Percentiles rank a stretch among this genome's conserved stretches.
Evolutionary conservation across 2,329 filamentous ascomycete genomes (phyloP).

Genomic region (Cladorrhinum sp.): DNA sequence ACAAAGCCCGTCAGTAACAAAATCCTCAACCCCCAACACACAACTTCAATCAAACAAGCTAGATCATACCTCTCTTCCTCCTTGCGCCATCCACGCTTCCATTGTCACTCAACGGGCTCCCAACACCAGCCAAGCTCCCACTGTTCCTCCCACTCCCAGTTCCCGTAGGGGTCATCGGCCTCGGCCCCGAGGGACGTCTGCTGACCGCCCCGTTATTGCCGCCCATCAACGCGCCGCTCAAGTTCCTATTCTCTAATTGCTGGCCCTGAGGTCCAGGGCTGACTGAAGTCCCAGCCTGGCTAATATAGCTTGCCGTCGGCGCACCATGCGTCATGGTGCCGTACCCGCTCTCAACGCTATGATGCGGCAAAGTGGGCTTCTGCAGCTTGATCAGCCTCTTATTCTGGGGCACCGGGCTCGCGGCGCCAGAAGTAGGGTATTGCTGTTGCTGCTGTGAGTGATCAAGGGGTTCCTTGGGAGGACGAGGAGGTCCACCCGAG

Average conservation of each 20-base stretch:
- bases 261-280: slow-evolving; percentile 44
- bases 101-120: slow-evolving; percentile 2
- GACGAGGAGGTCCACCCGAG: slow-evolving; percentile 43
- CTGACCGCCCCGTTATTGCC: slow-evolving; percentile 39
- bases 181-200: slow-evolving; percentile 55
- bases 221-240: slow-evolving; percentile 47
- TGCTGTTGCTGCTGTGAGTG: slow-evolving; percentile 23
- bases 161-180: slow-evolving; percentile 60
- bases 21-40: neutral
- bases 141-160: slow-evolving; percentile 51
- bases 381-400: slow-evolving; percentile 50
- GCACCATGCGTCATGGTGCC: slow-evolving; percentile 40
- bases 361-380: slow-evolving; percentile 55
- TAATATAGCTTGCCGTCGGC: slow-evolving; percentile 46
- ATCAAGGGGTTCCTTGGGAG: slow-evolving; percentile 61
- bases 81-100: slow-evolving; percentile 8
- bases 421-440: neutral
- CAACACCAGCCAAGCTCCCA: slow-evolving; percentile 33
- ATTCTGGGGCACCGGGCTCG: slow-evolving; percentile 45
- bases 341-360: slow-evolving; percentile 54
- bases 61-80: slow-evolving; percentile 23
- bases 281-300: slow-evolving; percentile 39
- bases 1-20: neutral
- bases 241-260: slow-evolving; percentile 52
- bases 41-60: neutral